Conservation (phyloP, 2,329 filamentous ascomycete genomes). For the Waltergamsia citrina region DNA sequence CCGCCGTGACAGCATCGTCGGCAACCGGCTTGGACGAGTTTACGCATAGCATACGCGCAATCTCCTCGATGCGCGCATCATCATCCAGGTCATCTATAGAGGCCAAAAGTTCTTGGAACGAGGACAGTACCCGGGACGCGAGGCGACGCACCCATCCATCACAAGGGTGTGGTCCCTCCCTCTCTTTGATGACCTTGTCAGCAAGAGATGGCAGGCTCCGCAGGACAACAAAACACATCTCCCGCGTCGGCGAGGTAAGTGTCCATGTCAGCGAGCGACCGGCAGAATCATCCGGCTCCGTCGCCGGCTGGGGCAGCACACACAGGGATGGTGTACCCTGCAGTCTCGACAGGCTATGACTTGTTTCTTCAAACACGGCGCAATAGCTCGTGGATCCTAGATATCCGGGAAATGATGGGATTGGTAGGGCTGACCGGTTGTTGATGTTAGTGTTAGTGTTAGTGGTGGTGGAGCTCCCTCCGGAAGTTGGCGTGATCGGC, state of each 20-base stretch:
- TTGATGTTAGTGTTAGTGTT: no score
- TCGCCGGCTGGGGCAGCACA: not conserved
- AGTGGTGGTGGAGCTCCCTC: no score
- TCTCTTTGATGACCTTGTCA: slow-evolving; percentile 11
- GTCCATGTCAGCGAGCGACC: not conserved
- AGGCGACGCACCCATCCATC: slow-evolving; percentile 22
- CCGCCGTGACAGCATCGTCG: slow-evolving; percentile 21
- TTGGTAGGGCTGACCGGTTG: not conserved
- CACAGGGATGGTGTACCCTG: slow-evolving; percentile 10
- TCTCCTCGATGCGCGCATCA: slow-evolving; percentile 21
- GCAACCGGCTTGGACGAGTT: slow-evolving; percentile 25
- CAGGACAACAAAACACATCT: slow-evolving; percentile 21
- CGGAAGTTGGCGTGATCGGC: no score
- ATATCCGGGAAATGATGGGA: slow-evolving; percentile 19
- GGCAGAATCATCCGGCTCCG: not conserved
- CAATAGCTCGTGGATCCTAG: slow-evolving; percentile 34
- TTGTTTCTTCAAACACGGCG: slow-evolving; percentile 31
- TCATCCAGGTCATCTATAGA: slow-evolving; percentile 7
- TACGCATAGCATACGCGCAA: slow-evolving; percentile 22
- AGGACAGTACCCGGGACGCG: slow-evolving; percentile 16
- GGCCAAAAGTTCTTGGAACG: slow-evolving; percentile 21
- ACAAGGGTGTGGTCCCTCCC: slow-evolving; percentile 7
- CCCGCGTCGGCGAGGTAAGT: slow-evolving; percentile 3
- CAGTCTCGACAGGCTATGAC: slow-evolving; percentile 24
- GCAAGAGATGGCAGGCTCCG: slow-evolving; percentile 20